Conservation (phyloP, 257 asterid species). For the Nicotiana benthamiana region DNA sequence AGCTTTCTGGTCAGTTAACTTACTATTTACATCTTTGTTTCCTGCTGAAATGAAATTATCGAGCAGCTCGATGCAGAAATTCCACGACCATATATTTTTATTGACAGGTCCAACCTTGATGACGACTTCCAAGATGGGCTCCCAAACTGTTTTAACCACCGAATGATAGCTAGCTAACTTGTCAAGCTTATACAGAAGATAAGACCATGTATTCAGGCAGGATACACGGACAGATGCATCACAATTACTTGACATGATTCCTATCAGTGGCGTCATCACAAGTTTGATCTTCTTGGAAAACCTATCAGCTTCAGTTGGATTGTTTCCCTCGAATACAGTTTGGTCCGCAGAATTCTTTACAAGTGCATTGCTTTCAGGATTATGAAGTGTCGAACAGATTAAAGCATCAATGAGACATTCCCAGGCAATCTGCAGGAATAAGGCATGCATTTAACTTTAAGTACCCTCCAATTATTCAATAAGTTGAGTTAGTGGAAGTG, state of each 20-base stretch:
- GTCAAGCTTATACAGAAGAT: slow-evolving; percentile 64
- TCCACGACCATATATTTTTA: slow-evolving; percentile 46
- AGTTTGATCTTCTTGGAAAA: slow-evolving; percentile 50
- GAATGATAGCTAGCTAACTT: slow-evolving; percentile 36
- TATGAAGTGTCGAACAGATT: slow-evolving; percentile 34
- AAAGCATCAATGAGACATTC: slow-evolving; percentile 69
- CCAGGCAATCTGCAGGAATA: slow-evolving; percentile 65
- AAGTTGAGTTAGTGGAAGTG: background rate
- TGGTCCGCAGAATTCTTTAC: slow-evolving; percentile 12
- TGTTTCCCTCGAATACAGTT: slow-evolving; percentile 17
- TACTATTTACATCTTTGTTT: slow-evolving; percentile 19
- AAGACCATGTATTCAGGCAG: slow-evolving; percentile 82
- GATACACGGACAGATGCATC: slow-evolving; percentile 56
- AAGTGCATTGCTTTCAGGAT: slow-evolving; percentile 18
- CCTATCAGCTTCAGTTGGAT: slow-evolving; percentile 24
- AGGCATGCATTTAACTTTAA: background rate
- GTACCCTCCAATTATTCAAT: background rate
- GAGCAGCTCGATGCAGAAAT: slow-evolving; percentile 56
- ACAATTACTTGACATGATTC: slow-evolving; percentile 63
- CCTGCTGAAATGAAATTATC: slow-evolving; percentile 42
- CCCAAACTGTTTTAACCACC: slow-evolving; percentile 47
- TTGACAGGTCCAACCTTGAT: slow-evolving; percentile 48
- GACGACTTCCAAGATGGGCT: slow-evolving; percentile 54
- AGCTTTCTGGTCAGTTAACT: slow-evolving; percentile 22
- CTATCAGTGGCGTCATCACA: slow-evolving; percentile 61